Conservation (phyloP, 306 rosid genomes). For the Notholithocarpus densiflorus region DNA sequence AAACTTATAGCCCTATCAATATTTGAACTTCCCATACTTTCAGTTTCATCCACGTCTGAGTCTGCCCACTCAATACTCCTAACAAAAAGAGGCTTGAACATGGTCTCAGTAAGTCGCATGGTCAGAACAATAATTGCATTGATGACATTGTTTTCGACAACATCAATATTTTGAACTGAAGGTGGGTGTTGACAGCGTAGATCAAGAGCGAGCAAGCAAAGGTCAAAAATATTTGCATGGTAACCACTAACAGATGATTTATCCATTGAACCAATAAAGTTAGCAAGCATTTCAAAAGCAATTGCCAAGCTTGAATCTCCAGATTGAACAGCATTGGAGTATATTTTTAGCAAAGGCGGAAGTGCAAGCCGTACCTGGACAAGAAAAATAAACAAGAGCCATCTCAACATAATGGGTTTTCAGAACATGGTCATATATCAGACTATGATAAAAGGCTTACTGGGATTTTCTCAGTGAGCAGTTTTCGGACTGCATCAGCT, state of each 20-base stretch:
- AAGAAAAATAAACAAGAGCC: slow-evolving; percentile 14
- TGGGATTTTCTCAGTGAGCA: slow-evolving; percentile 69
- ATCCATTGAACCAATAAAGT: slow-evolving; percentile 57
- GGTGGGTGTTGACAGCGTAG: slow-evolving; percentile 59
- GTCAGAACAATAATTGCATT: slow-evolving; percentile 59
- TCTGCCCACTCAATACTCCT: slow-evolving; percentile 93
- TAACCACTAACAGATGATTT: slow-evolving; percentile 62
- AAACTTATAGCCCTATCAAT: slow-evolving; percentile 80
- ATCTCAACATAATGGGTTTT: neutral
- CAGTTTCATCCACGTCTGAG: slow-evolving; percentile 49
- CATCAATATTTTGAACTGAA: slow-evolving; percentile 57
- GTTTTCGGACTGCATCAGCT: slow-evolving; percentile 60
- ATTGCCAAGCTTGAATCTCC: slow-evolving; percentile 76
- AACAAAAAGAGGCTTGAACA: slow-evolving; percentile 84
- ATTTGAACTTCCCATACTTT: slow-evolving; percentile 34
- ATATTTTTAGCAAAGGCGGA: slow-evolving; percentile 69
- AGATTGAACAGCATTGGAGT: slow-evolving; percentile 47
- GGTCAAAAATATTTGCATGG: slow-evolving; percentile 69
- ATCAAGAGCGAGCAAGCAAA: slow-evolving; percentile 81
- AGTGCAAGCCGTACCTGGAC: slow-evolving; percentile 77
- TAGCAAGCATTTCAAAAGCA: slow-evolving; percentile 72
- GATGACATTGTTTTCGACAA: slow-evolving; percentile 59
- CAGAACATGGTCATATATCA: neutral
- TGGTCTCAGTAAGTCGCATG: slow-evolving; percentile 82
- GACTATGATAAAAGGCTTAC: slow-evolving; percentile 46